These are phyloP conservation scores for Hypoxylon fragiforme DNA, from an alignment of 495 filamentous ascomycete genomes.

Conservation along the genomic window DNA sequence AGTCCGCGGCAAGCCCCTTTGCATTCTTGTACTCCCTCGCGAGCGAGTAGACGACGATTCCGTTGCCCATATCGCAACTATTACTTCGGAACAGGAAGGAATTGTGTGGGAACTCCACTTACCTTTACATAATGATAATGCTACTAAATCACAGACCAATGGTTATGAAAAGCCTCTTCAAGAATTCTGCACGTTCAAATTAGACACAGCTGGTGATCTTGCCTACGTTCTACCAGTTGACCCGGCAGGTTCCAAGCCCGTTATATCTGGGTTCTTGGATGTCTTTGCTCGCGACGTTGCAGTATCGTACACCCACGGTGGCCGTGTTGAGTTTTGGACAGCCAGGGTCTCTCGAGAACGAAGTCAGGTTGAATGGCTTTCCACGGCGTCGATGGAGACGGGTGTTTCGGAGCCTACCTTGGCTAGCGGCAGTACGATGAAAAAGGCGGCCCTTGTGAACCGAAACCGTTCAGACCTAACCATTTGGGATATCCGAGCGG, in stretches of 20 bases:
- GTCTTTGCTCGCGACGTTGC: conserved; percentile 86
- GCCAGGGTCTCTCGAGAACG: conserved; percentile 67
- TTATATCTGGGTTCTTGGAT: conserved; percentile 81
- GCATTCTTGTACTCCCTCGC: conserved; percentile 76
- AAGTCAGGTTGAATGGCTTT: conserved; percentile 73
- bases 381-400: conserved; percentile 82
- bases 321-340: conserved; percentile 82
- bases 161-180: conserved; percentile 50
- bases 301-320: conserved; percentile 79
- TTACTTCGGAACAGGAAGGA: conserved; percentile 80
- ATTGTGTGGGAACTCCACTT: conserved; percentile 81
- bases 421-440: conserved; percentile 81
- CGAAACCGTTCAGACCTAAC: conserved; percentile 72
- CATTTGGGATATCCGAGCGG: conserved; percentile 87
- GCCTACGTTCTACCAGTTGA: conserved; percentile 87
- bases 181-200: conserved; percentile 72
- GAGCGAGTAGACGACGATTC: conserved; percentile 55
- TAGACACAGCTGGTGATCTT: conserved; percentile 73
- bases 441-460: conserved; percentile 85
- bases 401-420: conserved; percentile 72
- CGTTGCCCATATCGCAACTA: conserved; percentile 73
- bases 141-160: conserved; percentile 36
- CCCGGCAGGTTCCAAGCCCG: conserved; percentile 73
- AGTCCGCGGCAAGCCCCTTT: conserved; percentile 73
- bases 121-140: conserved; percentile 40